Conservation (phyloP, 2,329 filamentous ascomycete species). For the Beauveria sp. region DNA sequence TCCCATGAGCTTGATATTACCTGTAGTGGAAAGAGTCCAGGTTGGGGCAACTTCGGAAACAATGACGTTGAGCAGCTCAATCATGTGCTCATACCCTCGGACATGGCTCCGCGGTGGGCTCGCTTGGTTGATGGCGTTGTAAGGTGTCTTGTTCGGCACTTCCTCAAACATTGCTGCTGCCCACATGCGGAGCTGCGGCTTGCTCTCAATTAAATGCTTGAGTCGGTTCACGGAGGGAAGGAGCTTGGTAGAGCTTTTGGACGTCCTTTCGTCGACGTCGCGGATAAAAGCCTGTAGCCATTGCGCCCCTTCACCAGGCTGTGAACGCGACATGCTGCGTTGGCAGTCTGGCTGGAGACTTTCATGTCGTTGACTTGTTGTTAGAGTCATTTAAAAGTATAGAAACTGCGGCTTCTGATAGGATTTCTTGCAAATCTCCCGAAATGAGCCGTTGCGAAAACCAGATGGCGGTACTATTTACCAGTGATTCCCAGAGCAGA, state of each 20-base stretch:
- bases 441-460: neutral
- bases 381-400: neutral
- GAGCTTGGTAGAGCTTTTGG: rapidly evolving
- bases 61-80: constrained; percentile 15
- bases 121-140: constrained; percentile 12
- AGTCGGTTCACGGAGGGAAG: neutral
- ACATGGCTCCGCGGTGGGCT: constrained; percentile 12
- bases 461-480: neutral
- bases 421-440: no score
- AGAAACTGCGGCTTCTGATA: no score
- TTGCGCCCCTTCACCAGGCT: neutral
- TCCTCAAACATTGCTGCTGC: constrained; percentile 18
- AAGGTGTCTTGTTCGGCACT: constrained; percentile 17
- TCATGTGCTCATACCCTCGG: constrained; percentile 16
- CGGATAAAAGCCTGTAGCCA: neutral
- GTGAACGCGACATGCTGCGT: no score
- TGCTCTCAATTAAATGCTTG: constrained; percentile 14
- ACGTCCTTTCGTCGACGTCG: neutral
- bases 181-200: constrained; percentile 17
- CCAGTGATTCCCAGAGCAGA: no score
- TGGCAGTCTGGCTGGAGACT: neutral
- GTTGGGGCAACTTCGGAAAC: constrained; percentile 14
- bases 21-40: constrained; percentile 13
- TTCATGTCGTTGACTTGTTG: neutral
- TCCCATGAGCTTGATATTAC: constrained; percentile 36